phyloP scores from a whole-genome alignment of 2,329 filamentous ascomycete genomes.

The Botrytis galanthina region DNA sequence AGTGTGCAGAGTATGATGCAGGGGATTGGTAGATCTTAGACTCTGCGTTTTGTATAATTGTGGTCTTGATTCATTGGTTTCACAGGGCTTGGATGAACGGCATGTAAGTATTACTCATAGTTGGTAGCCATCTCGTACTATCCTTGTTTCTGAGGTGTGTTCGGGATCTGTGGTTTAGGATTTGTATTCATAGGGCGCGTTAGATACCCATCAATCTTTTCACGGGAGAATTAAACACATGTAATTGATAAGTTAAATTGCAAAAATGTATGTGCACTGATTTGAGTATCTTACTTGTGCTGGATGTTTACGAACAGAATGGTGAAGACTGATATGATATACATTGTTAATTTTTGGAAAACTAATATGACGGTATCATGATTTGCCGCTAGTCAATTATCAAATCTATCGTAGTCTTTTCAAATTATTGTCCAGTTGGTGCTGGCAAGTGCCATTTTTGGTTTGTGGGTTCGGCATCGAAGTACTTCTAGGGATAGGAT shows the following conservation, averaged over 20 bases:
- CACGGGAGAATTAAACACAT: neutral
- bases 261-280: neutral
- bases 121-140: neutral
- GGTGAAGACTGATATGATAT: neutral
- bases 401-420: neutral
- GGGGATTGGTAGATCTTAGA: neutral
- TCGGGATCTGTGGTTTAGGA: neutral
- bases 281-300: neutral
- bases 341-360: neutral
- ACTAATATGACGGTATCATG: neutral
- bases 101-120: neutral
- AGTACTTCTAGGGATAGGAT: neutral
- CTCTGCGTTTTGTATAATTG: neutral
- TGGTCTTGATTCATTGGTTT: accelerated
- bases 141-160: neutral
- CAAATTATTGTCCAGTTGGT: no score
- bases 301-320: neutral
- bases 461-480: neutral
- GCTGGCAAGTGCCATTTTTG: neutral
- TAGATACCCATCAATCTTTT: neutral
- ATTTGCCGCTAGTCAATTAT: neutral
- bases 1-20: neutral
- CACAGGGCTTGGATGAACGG: neutral
- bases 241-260: accelerated
- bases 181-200: neutral